These are phyloP conservation scores for Taphrina wiesneri DNA, from an alignment of 1,139 yeast genomes.

Conservation along the genomic window DNA sequence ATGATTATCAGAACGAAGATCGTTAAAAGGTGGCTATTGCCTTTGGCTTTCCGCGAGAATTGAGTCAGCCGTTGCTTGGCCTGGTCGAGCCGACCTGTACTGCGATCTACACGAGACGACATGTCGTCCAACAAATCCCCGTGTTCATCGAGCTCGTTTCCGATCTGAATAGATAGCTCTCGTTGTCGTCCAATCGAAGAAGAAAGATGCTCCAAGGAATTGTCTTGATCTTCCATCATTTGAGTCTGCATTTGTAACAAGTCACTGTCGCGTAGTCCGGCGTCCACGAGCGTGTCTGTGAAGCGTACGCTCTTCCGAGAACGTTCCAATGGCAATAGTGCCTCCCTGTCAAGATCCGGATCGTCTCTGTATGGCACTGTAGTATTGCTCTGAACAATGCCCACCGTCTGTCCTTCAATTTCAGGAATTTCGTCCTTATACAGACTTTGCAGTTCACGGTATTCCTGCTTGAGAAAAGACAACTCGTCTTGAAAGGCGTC, in stretches of 20 bases:
- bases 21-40: conserved; percentile 47
- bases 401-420: background rate
- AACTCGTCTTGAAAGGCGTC: conserved; percentile 15
- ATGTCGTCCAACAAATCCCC: conserved; percentile 68
- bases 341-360: background rate
- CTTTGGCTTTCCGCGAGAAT: conserved; percentile 60
- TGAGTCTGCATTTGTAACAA: conserved; percentile 71
- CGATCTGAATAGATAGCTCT: conserved; percentile 63
- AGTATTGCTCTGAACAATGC: background rate
- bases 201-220: conserved; percentile 59
- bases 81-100: conserved; percentile 54
- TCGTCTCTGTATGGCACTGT: conserved; percentile 3
- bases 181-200: conserved; percentile 65
- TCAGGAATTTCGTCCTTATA: background rate
- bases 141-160: conserved; percentile 68
- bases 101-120: conserved; percentile 63
- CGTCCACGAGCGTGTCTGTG: conserved; percentile 50
- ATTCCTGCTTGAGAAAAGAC: background rate
- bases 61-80: conserved; percentile 59
- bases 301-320: conserved; percentile 56
- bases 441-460: background rate
- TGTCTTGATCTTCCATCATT: conserved; percentile 59
- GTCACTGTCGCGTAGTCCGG: conserved; percentile 39
- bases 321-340: background rate
- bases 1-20: conserved; percentile 22